These are phyloP conservation scores for Penicillium antarcticum DNA, from an alignment of 495 filamentous ascomycete species.

Conservation along the genomic window DNA sequence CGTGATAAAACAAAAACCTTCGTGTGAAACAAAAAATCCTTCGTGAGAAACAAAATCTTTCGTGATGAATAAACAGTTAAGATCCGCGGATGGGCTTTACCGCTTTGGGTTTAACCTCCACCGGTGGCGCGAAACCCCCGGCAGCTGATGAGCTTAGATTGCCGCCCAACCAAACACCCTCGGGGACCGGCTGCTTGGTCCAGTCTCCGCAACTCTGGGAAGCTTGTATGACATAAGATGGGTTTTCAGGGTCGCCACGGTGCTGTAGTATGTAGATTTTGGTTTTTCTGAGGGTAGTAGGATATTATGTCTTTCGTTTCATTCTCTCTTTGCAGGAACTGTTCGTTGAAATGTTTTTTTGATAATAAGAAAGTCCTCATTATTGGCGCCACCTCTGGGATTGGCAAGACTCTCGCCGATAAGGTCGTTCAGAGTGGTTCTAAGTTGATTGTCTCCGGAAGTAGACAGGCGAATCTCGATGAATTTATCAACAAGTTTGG, in stretches of 20 bases:
- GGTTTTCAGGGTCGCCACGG: too few relatives aligned
- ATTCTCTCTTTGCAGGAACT: not conserved
- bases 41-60: too few relatives aligned
- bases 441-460: conserved; percentile 60
- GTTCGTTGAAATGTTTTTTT: conserved; percentile 18
- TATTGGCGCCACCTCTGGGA: conserved; percentile 69
- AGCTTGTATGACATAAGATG: not conserved
- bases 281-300: too few relatives aligned
- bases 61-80: not conserved
- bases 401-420: conserved; percentile 62
- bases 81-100: not conserved
- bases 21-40: too few relatives aligned
- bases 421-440: conserved; percentile 59
- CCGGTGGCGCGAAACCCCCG: conserved; percentile 4
- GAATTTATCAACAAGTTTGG: conserved; percentile 58
- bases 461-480: conserved; percentile 64
- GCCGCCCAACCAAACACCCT: not conserved
- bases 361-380: conserved; percentile 65
- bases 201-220: conserved; percentile 9
- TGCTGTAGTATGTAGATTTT: too few relatives aligned
- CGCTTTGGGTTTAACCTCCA: conserved; percentile 13
- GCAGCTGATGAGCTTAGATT: not conserved
- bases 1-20: too few relatives aligned
- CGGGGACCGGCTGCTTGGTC: conserved; percentile 1
- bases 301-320: not conserved